Evolutionary conservation across 169 alveolate genomes (phyloP).

Genomic region (Cryptosporidium ryanae): DNA sequence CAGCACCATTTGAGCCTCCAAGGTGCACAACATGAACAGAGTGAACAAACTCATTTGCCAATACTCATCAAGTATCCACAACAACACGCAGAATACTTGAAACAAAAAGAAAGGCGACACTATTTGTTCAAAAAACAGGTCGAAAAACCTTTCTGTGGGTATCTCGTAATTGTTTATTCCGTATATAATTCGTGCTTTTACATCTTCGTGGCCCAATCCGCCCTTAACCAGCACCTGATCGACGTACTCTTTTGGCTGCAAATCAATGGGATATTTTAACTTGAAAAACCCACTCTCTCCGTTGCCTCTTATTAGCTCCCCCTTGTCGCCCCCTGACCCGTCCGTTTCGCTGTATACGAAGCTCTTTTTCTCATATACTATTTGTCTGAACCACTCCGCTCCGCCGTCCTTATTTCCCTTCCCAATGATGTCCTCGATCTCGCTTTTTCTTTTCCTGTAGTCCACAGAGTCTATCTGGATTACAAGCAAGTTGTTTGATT

Average conservation of each 20-base stretch:
- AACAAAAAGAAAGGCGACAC: slow-evolving; percentile 96
- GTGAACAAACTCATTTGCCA: slow-evolving; percentile 92
- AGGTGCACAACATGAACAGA: slow-evolving; percentile 85
- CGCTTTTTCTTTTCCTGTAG: background rate
- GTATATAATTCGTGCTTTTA: slow-evolving; percentile 75
- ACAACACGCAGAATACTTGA: slow-evolving; percentile 92
- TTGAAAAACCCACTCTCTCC: slow-evolving; percentile 1
- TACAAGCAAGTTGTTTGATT: slow-evolving; percentile 7
- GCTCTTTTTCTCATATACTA: slow-evolving; percentile 11
- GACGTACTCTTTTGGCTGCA: slow-evolving; percentile 19
- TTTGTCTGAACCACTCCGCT: slow-evolving; percentile 3
- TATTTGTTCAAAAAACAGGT: slow-evolving; percentile 92
- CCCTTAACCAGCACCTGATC: slow-evolving; percentile 4
- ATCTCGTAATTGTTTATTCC: slow-evolving; percentile 92
- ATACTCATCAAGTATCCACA: slow-evolving; percentile 97
- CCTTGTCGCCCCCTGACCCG: background rate
- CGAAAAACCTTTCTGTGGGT: slow-evolving; percentile 91
- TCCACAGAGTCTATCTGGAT: slow-evolving; percentile 37
- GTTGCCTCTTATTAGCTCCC: slow-evolving; percentile 2
- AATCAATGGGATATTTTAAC: slow-evolving; percentile 34
- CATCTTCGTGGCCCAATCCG: slow-evolving; percentile 11
- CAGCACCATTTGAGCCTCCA: slow-evolving; percentile 86
- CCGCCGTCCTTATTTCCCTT: background rate
- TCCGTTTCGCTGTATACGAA: slow-evolving; percentile 14
- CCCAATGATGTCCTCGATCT: slow-evolving; percentile 10